Conservation (phyloP, 2,329 filamentous ascomycete genomes). For the Aspergillus neoniger region DNA sequence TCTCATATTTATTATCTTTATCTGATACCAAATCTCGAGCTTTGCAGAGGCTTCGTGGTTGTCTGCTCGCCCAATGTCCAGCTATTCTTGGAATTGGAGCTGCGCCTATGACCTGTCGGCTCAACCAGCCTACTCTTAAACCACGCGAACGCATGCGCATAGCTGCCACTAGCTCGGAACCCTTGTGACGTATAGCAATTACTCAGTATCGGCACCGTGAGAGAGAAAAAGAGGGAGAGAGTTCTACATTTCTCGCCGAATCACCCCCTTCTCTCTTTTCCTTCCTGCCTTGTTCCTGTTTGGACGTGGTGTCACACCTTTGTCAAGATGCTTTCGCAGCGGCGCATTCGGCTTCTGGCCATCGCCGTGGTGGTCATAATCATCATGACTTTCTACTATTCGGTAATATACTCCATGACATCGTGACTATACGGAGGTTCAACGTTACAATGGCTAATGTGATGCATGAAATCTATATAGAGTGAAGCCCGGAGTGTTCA, state of each 20-base stretch:
- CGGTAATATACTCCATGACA: slow-evolving; percentile 49
- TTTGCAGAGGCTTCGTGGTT: not conserved
- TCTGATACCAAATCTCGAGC: not conserved
- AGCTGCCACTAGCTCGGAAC: not conserved
- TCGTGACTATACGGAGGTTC: not conserved
- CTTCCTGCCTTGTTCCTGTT: not conserved
- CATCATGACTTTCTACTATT: slow-evolving; percentile 72
- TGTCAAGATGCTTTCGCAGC: slow-evolving; percentile 64
- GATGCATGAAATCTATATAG: slow-evolving; percentile 26
- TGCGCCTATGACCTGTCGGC: slow-evolving; percentile 21
- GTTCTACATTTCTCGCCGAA: not conserved
- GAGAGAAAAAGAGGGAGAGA: not conserved
- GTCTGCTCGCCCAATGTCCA: slow-evolving; percentile 19
- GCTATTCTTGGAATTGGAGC: slow-evolving; percentile 14
- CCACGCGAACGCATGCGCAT: slow-evolving; percentile 7
- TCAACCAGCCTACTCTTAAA: slow-evolving; percentile 10
- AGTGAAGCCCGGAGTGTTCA: slow-evolving; percentile 43
- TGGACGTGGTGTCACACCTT: not conserved
- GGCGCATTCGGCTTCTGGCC: slow-evolving; percentile 68
- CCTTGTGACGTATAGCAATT: not conserved
- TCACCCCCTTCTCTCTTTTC: not conserved
- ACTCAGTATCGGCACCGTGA: not conserved
- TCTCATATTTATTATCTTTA: not conserved
- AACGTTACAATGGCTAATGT: slow-evolving; percentile 8
- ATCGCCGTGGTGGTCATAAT: slow-evolving; percentile 66